Base-by-base conservation (phyloP, 176 grass and related monocot species). In the Juncus inflexus region DNA sequence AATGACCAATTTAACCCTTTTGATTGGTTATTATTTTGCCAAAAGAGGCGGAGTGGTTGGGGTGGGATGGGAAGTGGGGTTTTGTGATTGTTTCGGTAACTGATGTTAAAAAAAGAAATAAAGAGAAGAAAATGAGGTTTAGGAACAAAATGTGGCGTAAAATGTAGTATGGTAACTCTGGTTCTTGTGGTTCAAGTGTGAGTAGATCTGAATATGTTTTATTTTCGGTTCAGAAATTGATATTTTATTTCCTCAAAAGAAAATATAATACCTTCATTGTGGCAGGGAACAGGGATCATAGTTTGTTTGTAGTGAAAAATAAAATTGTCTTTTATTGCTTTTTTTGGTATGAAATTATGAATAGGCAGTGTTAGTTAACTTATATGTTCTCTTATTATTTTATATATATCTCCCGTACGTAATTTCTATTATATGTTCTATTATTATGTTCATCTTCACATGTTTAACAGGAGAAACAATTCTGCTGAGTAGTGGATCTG, bases 81-180 rank as follows among this genome's bases (percentile, higher is more conserved):
- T 15, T 13, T 67, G 64, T 67, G 64, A 67, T 67, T 35, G 63
- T 51, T 37, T 68, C 50, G 55, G 38, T 14, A 65, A 42, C 35
- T 49, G 12, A 12, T 55, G 50, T 69, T 12, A 55, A 69, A 55
- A 67, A 52, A 55, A 69, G 5, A 52, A 69, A 52, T 53, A 55
- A 39, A 41, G 36, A 15, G 10, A 39, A 52, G 12, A 28, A 28
- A 28, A 28, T 28, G 19, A 28, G 19, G 19, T 28, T 28, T 28
- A 28, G 19, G 19, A 52, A 52, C 49, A 8, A 52, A 7, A 52
- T 52, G 19, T 28, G 1, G 19, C 19, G 19, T 4, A 57, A 57
- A 57, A 57, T 57, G 4, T 4, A 57, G 11, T 57, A 13, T 57
- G 14, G 14, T 57, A 57, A 57, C n/a, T 15, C 11, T 57, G 54